These are phyloP conservation scores for Babesia bigemina DNA, from an alignment of 169 alveolate genomes.

Conservation along the genomic window DNA sequence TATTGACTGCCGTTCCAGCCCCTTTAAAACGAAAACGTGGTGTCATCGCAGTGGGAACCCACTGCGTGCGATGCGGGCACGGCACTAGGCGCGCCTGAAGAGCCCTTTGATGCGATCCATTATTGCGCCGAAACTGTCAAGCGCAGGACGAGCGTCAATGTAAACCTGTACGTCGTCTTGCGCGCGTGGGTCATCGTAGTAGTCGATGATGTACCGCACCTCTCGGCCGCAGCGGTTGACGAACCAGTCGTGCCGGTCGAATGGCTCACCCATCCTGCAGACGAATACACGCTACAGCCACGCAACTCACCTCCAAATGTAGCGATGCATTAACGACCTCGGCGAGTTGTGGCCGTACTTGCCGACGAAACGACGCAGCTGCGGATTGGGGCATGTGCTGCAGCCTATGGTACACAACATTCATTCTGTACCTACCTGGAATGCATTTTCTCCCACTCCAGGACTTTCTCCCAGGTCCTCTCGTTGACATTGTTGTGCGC, in stretches of 20 bases:
- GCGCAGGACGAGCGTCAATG: conserved; percentile 80
- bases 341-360: conserved; percentile 70
- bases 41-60: no score
- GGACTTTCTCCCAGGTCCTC: conserved; percentile 77
- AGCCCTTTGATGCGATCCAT: conserved; percentile 65
- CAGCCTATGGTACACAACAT: background rate
- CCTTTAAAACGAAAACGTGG: no score
- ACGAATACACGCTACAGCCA: background rate
- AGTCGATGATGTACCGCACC: conserved; percentile 83
- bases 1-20: no score
- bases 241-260: conserved; percentile 87
- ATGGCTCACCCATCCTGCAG: conserved; percentile 78
- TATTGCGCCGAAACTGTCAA: conserved; percentile 71
- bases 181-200: conserved; percentile 81
- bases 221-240: conserved; percentile 79
- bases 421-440: conserved; percentile 30
- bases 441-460: conserved; percentile 80
- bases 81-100: background rate
- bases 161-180: conserved; percentile 73
- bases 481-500: conserved; percentile 85
- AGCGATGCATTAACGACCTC: conserved; percentile 67
- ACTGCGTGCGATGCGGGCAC: background rate
- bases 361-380: conserved; percentile 81
- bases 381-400: conserved; percentile 72
- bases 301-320: conserved; percentile 40